A percentile compares a stretch with the other conserved stretches of the same genome.
These are phyloP conservation scores for Kappamyces sp. DNA, from an alignment of 192 early-diverging fungal genomes.

Conservation along the genomic window DNA sequence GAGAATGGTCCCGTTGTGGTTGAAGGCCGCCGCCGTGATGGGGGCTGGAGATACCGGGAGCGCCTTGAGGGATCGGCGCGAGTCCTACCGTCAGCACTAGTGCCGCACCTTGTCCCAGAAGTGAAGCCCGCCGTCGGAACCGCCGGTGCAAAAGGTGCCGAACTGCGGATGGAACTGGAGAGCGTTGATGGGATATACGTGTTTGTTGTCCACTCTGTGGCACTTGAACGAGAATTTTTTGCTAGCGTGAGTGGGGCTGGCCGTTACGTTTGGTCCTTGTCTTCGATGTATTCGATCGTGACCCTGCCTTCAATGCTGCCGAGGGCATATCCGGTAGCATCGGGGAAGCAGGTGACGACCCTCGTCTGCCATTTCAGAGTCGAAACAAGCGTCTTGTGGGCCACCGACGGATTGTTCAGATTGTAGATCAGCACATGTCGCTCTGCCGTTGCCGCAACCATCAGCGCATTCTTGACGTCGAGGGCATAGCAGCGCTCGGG, in stretches of 20 bases:
- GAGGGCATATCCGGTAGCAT: conserved; percentile 76
- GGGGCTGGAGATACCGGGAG: conserved; percentile 59
- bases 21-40: conserved; percentile 72
- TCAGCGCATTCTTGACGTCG: conserved; percentile 69
- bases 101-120: conserved; percentile 82
- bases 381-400: conserved; percentile 62
- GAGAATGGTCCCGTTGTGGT: conserved; percentile 77
- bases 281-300: conserved; percentile 87
- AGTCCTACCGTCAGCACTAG: conserved; percentile 33
- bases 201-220: conserved; percentile 66
- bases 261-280: conserved; percentile 48
- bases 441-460: conserved; percentile 93
- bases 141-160: conserved; percentile 84
- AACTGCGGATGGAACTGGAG: conserved; percentile 74
- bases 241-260: conserved; percentile 21
- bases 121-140: conserved; percentile 75
- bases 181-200: conserved; percentile 64
- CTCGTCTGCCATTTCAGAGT: conserved; percentile 84
- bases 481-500: conserved; percentile 88
- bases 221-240: conserved; percentile 91
- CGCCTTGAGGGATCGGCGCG: conserved; percentile 74
- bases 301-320: conserved; percentile 93
- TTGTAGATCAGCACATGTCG: conserved; percentile 75
- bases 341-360: conserved; percentile 70
- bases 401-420: conserved; percentile 65